A percentile compares a stretch with the other conserved stretches of the same genome.
Conservation (phyloP, 306 rosid genomes). For the Canavalia ensiformis region DNA sequence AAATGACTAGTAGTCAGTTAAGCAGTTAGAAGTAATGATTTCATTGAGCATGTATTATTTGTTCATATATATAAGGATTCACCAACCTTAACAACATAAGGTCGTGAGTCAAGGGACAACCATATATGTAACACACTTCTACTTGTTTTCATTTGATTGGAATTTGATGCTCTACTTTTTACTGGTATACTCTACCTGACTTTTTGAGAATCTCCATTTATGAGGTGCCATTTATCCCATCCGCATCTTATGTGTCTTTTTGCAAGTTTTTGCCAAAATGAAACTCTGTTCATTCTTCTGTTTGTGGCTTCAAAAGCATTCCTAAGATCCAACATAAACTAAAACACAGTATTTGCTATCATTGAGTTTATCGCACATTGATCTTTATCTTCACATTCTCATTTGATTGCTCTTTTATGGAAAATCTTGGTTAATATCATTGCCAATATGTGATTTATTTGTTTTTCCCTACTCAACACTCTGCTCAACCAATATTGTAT, state of each 20-base stretch:
- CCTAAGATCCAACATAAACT: not conserved
- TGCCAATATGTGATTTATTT: not conserved
- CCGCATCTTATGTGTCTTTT: not conserved
- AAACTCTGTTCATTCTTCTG: slow-evolving; percentile 20
- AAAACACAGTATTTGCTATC: not conserved
- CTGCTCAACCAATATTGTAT: not conserved
- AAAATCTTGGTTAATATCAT: not conserved
- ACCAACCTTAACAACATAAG: slow-evolving; percentile 10
- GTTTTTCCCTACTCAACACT: slow-evolving; percentile 9
- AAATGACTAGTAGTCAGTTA: not conserved
- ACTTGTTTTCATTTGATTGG: not conserved
- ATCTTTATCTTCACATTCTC: slow-evolving; percentile 12
- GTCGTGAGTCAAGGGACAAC: not conserved
- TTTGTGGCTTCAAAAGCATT: not conserved
- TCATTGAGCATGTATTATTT: not conserved
- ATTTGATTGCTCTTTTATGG: not conserved
- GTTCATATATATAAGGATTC: not conserved
- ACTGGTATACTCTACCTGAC: not conserved
- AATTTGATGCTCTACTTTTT: not conserved
- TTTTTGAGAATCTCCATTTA: not conserved
- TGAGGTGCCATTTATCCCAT: not conserved
- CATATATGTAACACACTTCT: not conserved
- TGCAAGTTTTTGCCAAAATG: slow-evolving; percentile 2
- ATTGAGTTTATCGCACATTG: slow-evolving; percentile 3
- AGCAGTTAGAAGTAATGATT: slow-evolving; percentile 3